Conservation (phyloP, 495 filamentous ascomycete species). For the Friedmanniomyces simplex region DNA sequence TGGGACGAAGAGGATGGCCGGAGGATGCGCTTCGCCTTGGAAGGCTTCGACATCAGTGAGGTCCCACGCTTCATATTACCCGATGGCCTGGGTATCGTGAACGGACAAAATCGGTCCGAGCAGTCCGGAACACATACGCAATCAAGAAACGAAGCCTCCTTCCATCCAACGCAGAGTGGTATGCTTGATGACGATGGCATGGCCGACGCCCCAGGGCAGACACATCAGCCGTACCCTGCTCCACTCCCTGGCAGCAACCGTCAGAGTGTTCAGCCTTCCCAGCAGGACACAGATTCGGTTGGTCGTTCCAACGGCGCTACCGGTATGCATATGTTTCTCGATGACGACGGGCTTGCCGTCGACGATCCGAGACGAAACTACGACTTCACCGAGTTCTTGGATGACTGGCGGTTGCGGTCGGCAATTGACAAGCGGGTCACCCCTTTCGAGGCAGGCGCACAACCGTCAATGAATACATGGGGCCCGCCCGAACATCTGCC, state of each 20-base stretch:
- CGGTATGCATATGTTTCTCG: neutral
- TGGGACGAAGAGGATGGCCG: constrained; percentile 13
- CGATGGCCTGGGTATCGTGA: neutral
- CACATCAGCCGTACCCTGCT: too few species aligned
- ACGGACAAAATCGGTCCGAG: neutral
- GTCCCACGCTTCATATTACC: constrained; percentile 2
- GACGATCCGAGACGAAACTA: constrained; percentile 16
- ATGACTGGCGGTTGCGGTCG: constrained; percentile 12
- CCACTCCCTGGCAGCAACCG: too few species aligned
- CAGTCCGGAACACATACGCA: neutral
- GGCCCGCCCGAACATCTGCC: neutral
- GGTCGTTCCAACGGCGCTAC: neutral
- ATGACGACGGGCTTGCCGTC: constrained; percentile 11
- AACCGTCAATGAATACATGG: neutral
- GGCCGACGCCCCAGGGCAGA: too few species aligned
- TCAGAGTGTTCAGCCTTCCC: neutral
- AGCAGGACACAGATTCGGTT: neutral
- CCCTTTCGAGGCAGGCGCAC: neutral
- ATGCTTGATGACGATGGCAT: too few species aligned
- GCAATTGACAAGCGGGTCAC: neutral
- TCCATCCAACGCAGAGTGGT: too few species aligned
- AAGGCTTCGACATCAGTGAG: constrained; percentile 3
- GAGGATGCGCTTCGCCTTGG: constrained; percentile 9
- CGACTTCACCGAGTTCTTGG: constrained; percentile 17
- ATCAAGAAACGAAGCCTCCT: neutral